Base-by-base conservation (phyloP, 2,329 filamentous ascomycete genomes). In the Trichoderma semiorbis region DNA sequence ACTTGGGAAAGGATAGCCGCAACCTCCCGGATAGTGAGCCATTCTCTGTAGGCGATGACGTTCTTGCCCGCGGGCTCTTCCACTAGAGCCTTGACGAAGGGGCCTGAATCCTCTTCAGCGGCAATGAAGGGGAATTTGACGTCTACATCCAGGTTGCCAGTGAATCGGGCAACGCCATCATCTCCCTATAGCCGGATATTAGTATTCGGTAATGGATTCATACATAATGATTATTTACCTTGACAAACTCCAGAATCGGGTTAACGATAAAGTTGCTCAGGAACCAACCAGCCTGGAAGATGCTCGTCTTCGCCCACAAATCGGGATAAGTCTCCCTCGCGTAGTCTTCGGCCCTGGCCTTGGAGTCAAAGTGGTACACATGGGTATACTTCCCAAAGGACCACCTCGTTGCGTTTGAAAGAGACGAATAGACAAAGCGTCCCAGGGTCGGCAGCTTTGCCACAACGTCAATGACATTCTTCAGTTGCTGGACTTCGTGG, bases 341-440 rank as follows among this genome's bases (percentile, higher is more conserved):
- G 32, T 71, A 71, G 2, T 71, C 61, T 16, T 53, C 69, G 8
- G 61, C 69, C 5, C 21, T 30, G 5, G 69, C 69, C 28, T 71
- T 71, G 21, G 69, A 55, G n/a, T 71, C 61, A 34, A 64, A 71
- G 3, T 71, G 69, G 7, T 67, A 67, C 32, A 57, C 47, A 16
- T 53, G 62, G 0, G 60, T 57, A 1, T 66, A 71, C 64, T 71
- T 67, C 2, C 69, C 69, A 16, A 34, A 26, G 3, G 69, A 71
- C 43, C 43, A 39, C 71, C 80, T 81, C 8, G 73, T 76, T 1
- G 78, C 77, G 73, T 83, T 75, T 1, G 78, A 77, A 0, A 85
- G 72, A 0, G 78, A 78, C 5, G 82, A 84, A 3, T 83, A 72
- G 4, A 86, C 72, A 18, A 85, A 79, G 5, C 80, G 75, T 43